Evolutionary conservation across 2,329 filamentous ascomycete species (phyloP).

Genomic region (Calonectria naviculata): DNA sequence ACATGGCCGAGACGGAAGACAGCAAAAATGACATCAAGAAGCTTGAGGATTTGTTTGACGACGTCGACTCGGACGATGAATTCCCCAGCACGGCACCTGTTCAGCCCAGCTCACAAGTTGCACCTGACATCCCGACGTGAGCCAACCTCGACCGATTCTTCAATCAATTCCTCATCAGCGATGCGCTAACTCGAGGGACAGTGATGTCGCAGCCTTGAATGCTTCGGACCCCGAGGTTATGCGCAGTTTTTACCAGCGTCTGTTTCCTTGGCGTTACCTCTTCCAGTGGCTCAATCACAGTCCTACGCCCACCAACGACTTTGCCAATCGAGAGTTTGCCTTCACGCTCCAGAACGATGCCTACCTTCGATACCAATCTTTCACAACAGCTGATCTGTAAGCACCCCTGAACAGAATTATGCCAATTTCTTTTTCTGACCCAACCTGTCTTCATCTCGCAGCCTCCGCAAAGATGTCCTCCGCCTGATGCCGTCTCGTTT

Average conservation of each 20-base stretch:
- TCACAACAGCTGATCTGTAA: conserved; percentile 64
- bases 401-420: conserved; percentile 4
- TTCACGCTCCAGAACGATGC: conserved; percentile 94
- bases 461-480: conserved; percentile 90
- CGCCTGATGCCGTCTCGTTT: conserved; percentile 91
- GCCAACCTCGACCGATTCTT: conserved; percentile 29
- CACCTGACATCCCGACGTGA: conserved; percentile 58
- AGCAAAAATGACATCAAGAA: conserved; percentile 59
- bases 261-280: conserved; percentile 93
- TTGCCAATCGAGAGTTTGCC: conserved; percentile 93
- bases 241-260: conserved; percentile 92
- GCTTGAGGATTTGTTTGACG: conserved; percentile 69
- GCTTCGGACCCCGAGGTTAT: conserved; percentile 85
- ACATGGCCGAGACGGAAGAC: conserved; percentile 38
- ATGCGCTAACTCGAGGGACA: conserved; percentile 29
- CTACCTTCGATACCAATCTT: conserved; percentile 90
- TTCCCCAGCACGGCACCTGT: conserved; percentile 63
- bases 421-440: neutral
- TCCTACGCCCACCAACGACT: conserved; percentile 85
- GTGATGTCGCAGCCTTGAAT: conserved; percentile 50
- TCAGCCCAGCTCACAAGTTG: conserved; percentile 53
- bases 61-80: conserved; percentile 70
- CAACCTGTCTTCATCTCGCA: conserved; percentile 44
- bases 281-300: conserved; percentile 99
- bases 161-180: neutral